Conservation (phyloP, 192 early-diverging fungal genomes). For the Cladochytrium replicatum region DNA sequence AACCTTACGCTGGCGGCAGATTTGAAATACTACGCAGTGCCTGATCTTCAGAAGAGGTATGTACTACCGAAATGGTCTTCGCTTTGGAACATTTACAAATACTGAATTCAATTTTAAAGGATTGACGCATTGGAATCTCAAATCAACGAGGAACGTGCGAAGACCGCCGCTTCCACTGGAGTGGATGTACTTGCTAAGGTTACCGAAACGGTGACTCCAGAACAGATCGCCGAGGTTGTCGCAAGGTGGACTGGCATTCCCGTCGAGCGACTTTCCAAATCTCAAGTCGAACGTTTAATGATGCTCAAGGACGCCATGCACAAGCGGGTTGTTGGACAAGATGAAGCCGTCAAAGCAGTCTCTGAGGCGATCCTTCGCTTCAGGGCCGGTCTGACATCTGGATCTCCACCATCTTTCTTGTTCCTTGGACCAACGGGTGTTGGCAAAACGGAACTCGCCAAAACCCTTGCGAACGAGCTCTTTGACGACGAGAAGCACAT, state of each 20-base stretch:
- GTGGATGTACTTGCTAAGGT: slow-evolving; percentile 38
- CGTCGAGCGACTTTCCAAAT: slow-evolving; percentile 61
- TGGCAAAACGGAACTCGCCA: slow-evolving; percentile 52
- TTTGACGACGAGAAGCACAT: slow-evolving; percentile 87
- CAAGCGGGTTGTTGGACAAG: slow-evolving; percentile 74
- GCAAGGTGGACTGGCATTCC: slow-evolving; percentile 84
- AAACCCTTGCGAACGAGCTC: slow-evolving; percentile 46
- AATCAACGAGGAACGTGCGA: slow-evolving; percentile 45
- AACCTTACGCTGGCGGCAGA: slow-evolving; percentile 86
- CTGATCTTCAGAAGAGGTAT: slow-evolving; percentile 71
- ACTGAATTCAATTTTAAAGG: slow-evolving; percentile 59
- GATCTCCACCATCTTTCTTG: slow-evolving; percentile 70
- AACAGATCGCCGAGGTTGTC: slow-evolving; percentile 80
- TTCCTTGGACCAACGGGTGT: slow-evolving; percentile 88
- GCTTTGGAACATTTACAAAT: slow-evolving; percentile 65
- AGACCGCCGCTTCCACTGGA: slow-evolving; percentile 30
- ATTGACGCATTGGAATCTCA: slow-evolving; percentile 51
- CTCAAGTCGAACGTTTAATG: slow-evolving; percentile 67
- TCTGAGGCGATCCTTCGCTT: slow-evolving; percentile 71
- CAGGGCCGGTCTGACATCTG: slow-evolving; percentile 68
- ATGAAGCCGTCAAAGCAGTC: slow-evolving; percentile 68
- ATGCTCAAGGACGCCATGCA: slow-evolving; percentile 53
- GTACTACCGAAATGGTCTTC: slow-evolving; percentile 57
- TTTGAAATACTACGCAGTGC: slow-evolving; percentile 87
- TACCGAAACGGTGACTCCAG: slow-evolving; percentile 63